These are phyloP conservation scores for Trametes coccinea DNA, from an alignment of 768 basidiomycete genomes.

Conservation along the genomic window DNA sequence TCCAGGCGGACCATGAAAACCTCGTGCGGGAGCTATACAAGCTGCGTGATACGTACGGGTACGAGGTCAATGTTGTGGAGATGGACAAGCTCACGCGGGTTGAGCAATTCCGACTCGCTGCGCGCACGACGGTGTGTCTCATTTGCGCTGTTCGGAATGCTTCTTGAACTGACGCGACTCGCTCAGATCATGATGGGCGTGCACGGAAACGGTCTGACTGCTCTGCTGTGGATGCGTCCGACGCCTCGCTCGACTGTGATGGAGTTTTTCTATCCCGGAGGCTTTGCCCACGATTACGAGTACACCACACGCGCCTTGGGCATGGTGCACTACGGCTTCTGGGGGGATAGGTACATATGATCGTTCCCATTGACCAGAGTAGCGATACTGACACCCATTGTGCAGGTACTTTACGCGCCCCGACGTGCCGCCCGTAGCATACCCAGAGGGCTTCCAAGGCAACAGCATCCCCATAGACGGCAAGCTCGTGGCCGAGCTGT, in stretches of 20 bases:
- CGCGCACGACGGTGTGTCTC: conserved; percentile 74
- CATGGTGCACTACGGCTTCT: conserved; percentile 83
- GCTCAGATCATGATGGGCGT: conserved; percentile 90
- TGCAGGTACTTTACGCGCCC: conserved; percentile 74
- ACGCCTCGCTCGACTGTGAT: conserved; percentile 82
- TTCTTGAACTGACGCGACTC: conserved; percentile 1
- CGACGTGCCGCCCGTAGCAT: conserved; percentile 61
- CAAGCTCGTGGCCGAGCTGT: conserved; percentile 60
- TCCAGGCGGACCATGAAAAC: conserved; percentile 70
- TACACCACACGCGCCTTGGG: conserved; percentile 80
- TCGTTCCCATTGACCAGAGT: neutral
- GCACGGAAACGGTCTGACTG: conserved; percentile 89
- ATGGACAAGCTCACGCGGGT: conserved; percentile 79
- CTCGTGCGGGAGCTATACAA: conserved; percentile 74
- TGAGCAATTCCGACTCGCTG: conserved; percentile 81
- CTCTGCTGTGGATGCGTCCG: conserved; percentile 91
- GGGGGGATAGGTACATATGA: conserved; percentile 62
- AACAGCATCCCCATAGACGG: conserved; percentile 85
- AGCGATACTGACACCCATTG: neutral
- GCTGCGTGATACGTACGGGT: conserved; percentile 69
- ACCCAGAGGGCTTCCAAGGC: conserved; percentile 88
- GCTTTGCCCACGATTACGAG: conserved; percentile 87
- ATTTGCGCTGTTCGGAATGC: neutral
- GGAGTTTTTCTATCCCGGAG: conserved; percentile 85
- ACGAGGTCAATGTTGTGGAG: conserved; percentile 85